Percentiles rank a stretch among this genome's conserved stretches.
Evolutionary conservation across 345 rosid species (phyloP).

Genomic region (Turritis glabra): DNA sequence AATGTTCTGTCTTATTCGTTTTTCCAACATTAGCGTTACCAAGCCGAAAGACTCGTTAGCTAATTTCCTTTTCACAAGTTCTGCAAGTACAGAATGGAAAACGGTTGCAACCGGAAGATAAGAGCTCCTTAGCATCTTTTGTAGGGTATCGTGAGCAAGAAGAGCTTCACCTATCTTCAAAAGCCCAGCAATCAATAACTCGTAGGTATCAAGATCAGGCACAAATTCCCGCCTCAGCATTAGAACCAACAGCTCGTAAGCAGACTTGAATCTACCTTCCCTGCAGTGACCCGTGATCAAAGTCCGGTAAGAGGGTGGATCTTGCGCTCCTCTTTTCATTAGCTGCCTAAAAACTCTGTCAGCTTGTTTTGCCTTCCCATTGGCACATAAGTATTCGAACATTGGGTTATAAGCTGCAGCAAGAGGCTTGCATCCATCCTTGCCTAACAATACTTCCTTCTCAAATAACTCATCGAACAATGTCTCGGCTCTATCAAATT

Average conservation of each 20-base stretch:
- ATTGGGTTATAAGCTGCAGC: constrained; percentile 81
- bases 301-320: constrained; percentile 66
- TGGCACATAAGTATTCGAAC: constrained; percentile 66
- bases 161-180: constrained; percentile 57
- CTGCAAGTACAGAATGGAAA: constrained; percentile 59
- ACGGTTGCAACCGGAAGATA: constrained; percentile 59
- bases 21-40: constrained; percentile 61
- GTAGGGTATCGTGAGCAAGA: constrained; percentile 59
- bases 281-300: constrained; percentile 74
- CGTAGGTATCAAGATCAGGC: constrained; percentile 66
- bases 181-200: constrained; percentile 57
- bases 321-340: constrained; percentile 78
- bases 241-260: constrained; percentile 61
- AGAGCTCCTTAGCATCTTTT: constrained; percentile 74
- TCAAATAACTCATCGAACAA: constrained; percentile 59
- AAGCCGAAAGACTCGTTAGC: constrained; percentile 57
- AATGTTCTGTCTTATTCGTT: constrained; percentile 53
- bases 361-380: constrained; percentile 67
- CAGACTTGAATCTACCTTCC: constrained; percentile 63
- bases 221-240: constrained; percentile 71
- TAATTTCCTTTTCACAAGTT: constrained; percentile 52
- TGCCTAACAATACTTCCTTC: constrained; percentile 49
- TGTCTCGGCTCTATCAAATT: constrained; percentile 66
- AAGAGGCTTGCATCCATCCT: constrained; percentile 60
- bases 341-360: constrained; percentile 77